phyloP scores from a whole-genome alignment of 2,329 filamentous ascomycete genomes.

The Trichoderma atrobrunneum region DNA sequence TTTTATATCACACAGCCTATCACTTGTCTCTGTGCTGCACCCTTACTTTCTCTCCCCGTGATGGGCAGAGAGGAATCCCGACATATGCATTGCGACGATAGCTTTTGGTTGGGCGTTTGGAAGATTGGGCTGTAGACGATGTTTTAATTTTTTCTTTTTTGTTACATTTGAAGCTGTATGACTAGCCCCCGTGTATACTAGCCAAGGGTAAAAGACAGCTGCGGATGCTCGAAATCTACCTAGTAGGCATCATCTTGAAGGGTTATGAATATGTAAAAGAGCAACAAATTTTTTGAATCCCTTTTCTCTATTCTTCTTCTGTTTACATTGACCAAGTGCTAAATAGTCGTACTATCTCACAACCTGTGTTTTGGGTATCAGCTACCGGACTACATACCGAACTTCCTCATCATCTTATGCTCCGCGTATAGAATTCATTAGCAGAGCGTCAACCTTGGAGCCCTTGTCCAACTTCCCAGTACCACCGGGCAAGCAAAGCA shows the following conservation, averaged over 20 bases:
- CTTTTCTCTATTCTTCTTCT: not conserved
- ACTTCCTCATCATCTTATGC: not conserved
- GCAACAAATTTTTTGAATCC: not conserved
- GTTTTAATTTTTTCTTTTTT: conserved; percentile 27
- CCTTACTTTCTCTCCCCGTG: not conserved
- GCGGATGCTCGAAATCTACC: conserved; percentile 9
- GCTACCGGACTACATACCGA: not conserved
- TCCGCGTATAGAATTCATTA: conserved; percentile 61
- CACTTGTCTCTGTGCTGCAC: not conserved
- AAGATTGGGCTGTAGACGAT: conserved; percentile 35
- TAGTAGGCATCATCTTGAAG: not conserved
- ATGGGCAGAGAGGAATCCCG: conserved; percentile 23
- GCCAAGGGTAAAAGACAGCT: conserved; percentile 28
- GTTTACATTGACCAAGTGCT: not conserved
- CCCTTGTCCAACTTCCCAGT: conserved; percentile 66
- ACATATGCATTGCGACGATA: conserved; percentile 38
- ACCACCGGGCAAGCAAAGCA: conserved; percentile 71
- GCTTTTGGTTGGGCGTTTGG: conserved; percentile 41
- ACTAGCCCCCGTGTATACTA: conserved; percentile 39
- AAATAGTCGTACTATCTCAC: not conserved
- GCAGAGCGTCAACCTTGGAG: conserved; percentile 67
- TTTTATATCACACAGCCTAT: conserved; percentile 3
- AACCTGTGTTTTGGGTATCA: not conserved
- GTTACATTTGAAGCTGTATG: conserved; percentile 31
- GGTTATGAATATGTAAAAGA: conserved; percentile 4